These are phyloP conservation scores for Cladosporium phlei DNA, from an alignment of 2,329 filamentous ascomycete species.

Conservation along the genomic window DNA sequence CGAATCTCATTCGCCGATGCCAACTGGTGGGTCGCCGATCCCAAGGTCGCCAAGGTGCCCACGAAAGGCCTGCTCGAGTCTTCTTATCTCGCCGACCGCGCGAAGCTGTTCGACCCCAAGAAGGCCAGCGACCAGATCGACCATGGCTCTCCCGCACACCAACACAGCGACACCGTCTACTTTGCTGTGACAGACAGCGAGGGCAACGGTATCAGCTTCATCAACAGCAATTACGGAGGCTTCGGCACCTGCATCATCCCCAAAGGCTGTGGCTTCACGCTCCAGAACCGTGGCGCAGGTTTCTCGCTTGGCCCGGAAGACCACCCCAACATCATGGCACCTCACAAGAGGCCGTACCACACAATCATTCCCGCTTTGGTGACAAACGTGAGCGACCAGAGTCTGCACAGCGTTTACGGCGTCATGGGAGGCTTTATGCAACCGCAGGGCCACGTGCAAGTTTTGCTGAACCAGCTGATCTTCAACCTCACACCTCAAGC, in stretches of 20 bases:
- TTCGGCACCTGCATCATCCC: conserved; percentile 88
- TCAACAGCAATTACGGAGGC: conserved; percentile 89
- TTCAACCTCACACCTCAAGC: conserved; percentile 80
- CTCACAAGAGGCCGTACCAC: conserved; percentile 87
- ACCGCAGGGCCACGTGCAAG: conserved; percentile 92
- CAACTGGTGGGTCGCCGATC: conserved; percentile 85
- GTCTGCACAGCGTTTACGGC: conserved; percentile 79
- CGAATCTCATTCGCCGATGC: conserved; percentile 88
- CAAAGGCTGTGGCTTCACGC: conserved; percentile 78
- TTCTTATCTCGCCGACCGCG: conserved; percentile 69
- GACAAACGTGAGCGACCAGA: conserved; percentile 69
- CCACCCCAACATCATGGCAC: conserved; percentile 77
- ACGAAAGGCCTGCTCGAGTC: conserved; percentile 63
- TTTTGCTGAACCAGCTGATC: conserved; percentile 80
- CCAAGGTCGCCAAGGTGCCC: conserved; percentile 66
- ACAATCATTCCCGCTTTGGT: conserved; percentile 94
- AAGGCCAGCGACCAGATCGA: conserved; percentile 50
- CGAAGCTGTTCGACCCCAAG: conserved; percentile 56
- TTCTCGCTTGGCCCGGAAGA: conserved; percentile 62
- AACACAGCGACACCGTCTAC: conserved; percentile 89
- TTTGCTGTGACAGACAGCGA: conserved; percentile 75
- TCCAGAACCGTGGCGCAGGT: conserved; percentile 89
- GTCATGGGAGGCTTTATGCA: conserved; percentile 99
- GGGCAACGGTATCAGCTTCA: conserved; percentile 92
- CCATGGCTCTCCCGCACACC: conserved; percentile 79